A percentile compares a stretch with the other conserved stretches of the same genome.
These are phyloP conservation scores for Pochonia chlamydosporia DNA, from an alignment of 2,329 filamentous ascomycete genomes.

Conservation along the genomic window DNA sequence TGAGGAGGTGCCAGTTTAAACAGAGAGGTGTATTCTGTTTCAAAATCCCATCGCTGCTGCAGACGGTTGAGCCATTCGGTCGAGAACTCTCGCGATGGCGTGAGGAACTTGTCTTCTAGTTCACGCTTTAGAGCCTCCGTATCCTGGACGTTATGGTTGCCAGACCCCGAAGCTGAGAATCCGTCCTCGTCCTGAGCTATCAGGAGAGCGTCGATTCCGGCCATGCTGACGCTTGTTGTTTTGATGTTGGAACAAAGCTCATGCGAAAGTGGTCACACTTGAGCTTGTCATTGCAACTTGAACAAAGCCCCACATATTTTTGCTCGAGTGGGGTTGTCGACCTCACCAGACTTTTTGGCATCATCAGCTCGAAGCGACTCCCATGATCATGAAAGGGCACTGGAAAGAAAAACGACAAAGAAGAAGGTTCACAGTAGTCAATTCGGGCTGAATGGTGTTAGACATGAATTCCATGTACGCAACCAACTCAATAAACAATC, in stretches of 20 bases:
- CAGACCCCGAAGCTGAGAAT: slow-evolving; percentile 1
- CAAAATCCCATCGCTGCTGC: slow-evolving; percentile 83
- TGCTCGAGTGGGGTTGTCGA: slow-evolving; percentile 9
- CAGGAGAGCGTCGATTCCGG: slow-evolving; percentile 30
- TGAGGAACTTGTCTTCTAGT: slow-evolving; percentile 72
- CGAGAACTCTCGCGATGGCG: slow-evolving; percentile 74
- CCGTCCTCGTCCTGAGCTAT: slow-evolving; percentile 18
- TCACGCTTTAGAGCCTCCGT: slow-evolving; percentile 60
- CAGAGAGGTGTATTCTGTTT: slow-evolving; percentile 74
- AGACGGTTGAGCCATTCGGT: slow-evolving; percentile 81
- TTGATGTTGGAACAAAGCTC: background rate
- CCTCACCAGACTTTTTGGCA: slow-evolving; percentile 9
- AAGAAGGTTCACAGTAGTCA: too few relatives aligned
- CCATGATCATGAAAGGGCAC: too few relatives aligned
- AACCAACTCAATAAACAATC: background rate
- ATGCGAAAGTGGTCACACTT: background rate
- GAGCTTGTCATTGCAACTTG: slow-evolving; percentile 4
- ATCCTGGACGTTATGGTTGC: slow-evolving; percentile 28
- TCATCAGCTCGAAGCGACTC: too few relatives aligned
- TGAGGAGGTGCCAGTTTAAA: slow-evolving; percentile 87
- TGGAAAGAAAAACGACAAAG: too few relatives aligned
- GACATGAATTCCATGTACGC: too few relatives aligned
- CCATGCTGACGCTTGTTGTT: slow-evolving; percentile 18
- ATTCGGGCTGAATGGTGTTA: too few relatives aligned
- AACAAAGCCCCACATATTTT: background rate